These are phyloP conservation scores for Dactylellina drechsleri DNA, from an alignment of 2,329 filamentous ascomycete species.

Conservation along the genomic window DNA sequence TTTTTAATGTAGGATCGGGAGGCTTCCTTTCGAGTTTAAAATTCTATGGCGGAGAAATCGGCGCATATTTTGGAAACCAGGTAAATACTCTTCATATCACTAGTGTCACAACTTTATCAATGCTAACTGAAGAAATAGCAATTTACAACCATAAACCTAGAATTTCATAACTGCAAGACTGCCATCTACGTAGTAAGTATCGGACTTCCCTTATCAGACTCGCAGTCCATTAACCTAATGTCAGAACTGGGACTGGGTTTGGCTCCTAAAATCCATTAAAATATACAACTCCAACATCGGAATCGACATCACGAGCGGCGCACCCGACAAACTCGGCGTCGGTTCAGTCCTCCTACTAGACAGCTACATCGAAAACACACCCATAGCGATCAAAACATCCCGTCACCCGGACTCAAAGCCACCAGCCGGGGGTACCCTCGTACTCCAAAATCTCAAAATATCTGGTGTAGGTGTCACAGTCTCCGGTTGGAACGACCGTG, in stretches of 20 bases:
- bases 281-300: constrained; percentile 79
- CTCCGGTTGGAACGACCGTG: constrained; percentile 58
- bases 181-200: constrained; percentile 73
- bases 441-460: constrained; percentile 71
- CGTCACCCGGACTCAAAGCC: constrained; percentile 41
- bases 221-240: background rate
- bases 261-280: constrained; percentile 75
- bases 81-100: background rate
- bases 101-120: background rate
- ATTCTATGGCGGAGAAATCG: constrained; percentile 83
- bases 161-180: constrained; percentile 82
- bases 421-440: constrained; percentile 71
- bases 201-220: background rate
- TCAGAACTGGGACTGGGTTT: constrained; percentile 90
- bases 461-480: constrained; percentile 66
- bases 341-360: constrained; percentile 87
- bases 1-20: constrained; percentile 67
- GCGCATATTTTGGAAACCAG: constrained; percentile 60
- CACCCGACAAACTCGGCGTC: constrained; percentile 74
- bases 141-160: constrained; percentile 84
- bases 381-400: constrained; percentile 78
- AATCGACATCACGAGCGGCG: constrained; percentile 78
- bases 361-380: constrained; percentile 79
- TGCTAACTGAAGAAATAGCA: constrained; percentile 69
- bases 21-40: constrained; percentile 84